These are phyloP conservation scores for Xylariaceae sp. DNA, from an alignment of 2,329 filamentous ascomycete species.

Conservation along the genomic window DNA sequence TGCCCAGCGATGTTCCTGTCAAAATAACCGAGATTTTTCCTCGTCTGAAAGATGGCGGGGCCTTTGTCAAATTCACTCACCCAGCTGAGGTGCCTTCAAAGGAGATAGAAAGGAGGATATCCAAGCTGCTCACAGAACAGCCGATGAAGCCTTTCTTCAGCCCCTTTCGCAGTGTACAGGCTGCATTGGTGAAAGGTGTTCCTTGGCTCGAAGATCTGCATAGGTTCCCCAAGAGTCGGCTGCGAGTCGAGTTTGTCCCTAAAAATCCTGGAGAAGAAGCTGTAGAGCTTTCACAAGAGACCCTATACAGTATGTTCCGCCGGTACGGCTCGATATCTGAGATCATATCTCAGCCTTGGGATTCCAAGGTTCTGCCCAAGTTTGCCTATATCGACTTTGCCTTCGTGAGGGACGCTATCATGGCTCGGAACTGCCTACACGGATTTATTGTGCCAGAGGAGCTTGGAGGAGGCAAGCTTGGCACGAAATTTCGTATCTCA, in stretches of 20 bases:
- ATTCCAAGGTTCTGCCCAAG: conserved; percentile 83
- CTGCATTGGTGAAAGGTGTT: conserved; percentile 76
- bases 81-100: conserved; percentile 49
- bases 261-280: conserved; percentile 71
- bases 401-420: conserved; percentile 75
- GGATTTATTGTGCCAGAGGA: conserved; percentile 75
- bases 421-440: conserved; percentile 92
- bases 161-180: conserved; percentile 74
- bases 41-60: conserved; percentile 87
- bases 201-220: conserved; percentile 96
- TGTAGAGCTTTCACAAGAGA: conserved; percentile 83
- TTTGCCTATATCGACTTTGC: conserved; percentile 82
- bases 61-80: conserved; percentile 70
- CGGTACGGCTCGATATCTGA: conserved; percentile 90
- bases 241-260: conserved; percentile 86
- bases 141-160: conserved; percentile 90
- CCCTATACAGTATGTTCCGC: conserved; percentile 84
- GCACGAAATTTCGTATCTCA: conserved; percentile 79
- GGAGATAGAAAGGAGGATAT: conserved; percentile 66
- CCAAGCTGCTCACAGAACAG: conserved; percentile 67
- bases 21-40: conserved; percentile 83
- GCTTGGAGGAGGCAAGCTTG: conserved; percentile 73
- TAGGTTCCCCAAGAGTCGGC: conserved; percentile 74
- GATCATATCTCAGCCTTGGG: conserved; percentile 79
- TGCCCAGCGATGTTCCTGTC: conserved; percentile 66